Evolutionary conservation across 1,284 basidiomycete species (phyloP).

Genomic region (Boletus semigastroideus): DNA sequence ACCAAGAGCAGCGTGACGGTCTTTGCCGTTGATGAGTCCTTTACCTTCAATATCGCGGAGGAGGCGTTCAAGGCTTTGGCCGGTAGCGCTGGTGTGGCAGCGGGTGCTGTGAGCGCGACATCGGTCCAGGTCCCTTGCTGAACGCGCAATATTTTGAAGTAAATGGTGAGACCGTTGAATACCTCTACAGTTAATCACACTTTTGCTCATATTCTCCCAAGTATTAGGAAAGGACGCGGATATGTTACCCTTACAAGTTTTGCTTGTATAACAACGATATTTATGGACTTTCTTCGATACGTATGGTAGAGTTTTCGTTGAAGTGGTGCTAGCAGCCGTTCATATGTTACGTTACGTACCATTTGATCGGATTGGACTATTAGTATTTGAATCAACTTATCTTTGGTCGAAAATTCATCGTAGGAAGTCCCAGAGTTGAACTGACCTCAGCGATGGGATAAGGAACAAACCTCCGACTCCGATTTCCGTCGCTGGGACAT

Average conservation of each 20-base stretch:
- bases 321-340: background rate
- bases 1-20: conserved; percentile 35
- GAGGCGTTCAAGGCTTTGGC: conserved; percentile 46
- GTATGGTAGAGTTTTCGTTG: too few relatives aligned
- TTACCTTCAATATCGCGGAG: conserved; percentile 42
- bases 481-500: background rate
- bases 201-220: background rate
- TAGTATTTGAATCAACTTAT: background rate
- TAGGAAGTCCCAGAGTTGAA: background rate
- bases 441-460: background rate
- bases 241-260: too few relatives aligned
- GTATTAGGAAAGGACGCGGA: background rate
- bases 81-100: conserved; percentile 34
- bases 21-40: conserved; percentile 41
- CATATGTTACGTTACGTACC: too few relatives aligned
- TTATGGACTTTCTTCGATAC: background rate
- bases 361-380: background rate
- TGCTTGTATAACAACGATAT: background rate
- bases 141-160: conserved; percentile 38
- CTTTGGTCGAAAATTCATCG: background rate
- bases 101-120: conserved; percentile 40
- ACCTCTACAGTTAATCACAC: background rate
- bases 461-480: too few relatives aligned
- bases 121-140: conserved; percentile 35
- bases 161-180: background rate